Base-by-base conservation (phyloP, 2,329 filamentous ascomycete genomes). In the Sphaerulina vaccinii region DNA sequence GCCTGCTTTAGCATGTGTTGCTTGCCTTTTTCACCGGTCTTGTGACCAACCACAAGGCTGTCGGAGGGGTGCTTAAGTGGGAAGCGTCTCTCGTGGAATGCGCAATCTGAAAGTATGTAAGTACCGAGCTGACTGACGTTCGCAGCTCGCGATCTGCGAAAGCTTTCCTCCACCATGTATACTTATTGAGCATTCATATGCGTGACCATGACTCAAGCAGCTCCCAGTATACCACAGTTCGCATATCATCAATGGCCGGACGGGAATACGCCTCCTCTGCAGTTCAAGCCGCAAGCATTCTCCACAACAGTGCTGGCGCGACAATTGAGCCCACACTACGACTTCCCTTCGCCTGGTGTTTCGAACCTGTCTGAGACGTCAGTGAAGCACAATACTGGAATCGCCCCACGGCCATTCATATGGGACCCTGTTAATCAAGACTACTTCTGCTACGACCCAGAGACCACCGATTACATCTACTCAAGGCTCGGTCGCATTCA, bases 191-290 rank as follows among this genome's bases (percentile, higher is more conserved):
- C 35, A 7, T 41, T 33, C 10, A 16, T 32, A 27, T 19, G 21
- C 16, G 24, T 48, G 22, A 54, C 36, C 35, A 54, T 54, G 51
- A 32, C 47, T 24, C 51, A 40, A 46, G 46, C 47, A 19, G 52
- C 41, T 23, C 18, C 10, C n/a, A 11, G 10, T 6, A 32, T 37
- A 24, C 40, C 46, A 24, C 52, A 42, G 15, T 54, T 47, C 37
- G 37, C 39, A 24, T 54, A 54, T 23, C 52, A 54, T 38, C 33
- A 46, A 33, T 54, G 52, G 52, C 52, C 52, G 21, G 47, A 54
- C 9, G 46, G 48, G 3, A 42, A 47, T 22, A 15, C 46, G 21
- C 52, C 52, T 24, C 15, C 23, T 23, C 48, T 54, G 23, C 40
- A 36, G 22, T 54, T 50, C 42, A 54, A 49, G 21, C 15, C 40